These are phyloP conservation scores for Tuctoria greenei DNA, from an alignment of 176 grass and related monocot genomes.

Conservation along the genomic window DNA sequence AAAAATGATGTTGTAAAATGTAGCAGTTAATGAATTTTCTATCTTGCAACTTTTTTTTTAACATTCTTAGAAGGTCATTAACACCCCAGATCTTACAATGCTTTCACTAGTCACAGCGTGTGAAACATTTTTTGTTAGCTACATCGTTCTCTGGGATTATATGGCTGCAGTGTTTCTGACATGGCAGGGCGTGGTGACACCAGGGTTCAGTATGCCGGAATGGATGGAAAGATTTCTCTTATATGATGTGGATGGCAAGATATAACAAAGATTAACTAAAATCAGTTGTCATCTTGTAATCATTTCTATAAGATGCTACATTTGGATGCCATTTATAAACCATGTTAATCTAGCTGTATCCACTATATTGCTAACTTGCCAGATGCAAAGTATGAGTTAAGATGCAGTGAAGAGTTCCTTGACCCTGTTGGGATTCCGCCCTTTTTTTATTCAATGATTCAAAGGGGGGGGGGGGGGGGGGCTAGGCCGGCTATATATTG, in stretches of 20 bases:
- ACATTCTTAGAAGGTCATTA: not conserved
- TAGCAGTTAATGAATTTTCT: not conserved
- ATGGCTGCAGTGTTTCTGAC: constrained; percentile 2
- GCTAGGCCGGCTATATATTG: too few relatives aligned
- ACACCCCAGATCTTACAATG: not conserved
- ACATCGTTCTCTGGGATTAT: not conserved
- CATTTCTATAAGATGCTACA: constrained; percentile 24
- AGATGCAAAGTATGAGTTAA: not conserved
- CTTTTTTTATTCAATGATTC: too few relatives aligned
- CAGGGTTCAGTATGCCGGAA: not conserved
- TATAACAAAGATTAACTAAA: constrained; percentile 7
- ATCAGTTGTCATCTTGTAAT: constrained; percentile 14
- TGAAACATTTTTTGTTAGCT: not conserved
- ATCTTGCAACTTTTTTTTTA: not conserved
- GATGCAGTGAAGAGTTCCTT: constrained; percentile 8
- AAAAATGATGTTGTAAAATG: not conserved
- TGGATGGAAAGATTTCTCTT: too few relatives aligned
- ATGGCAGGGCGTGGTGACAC: not conserved
- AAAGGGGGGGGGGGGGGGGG: too few relatives aligned
- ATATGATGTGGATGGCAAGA: too few relatives aligned
- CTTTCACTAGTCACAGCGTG: not conserved
- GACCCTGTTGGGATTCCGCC: too few relatives aligned
- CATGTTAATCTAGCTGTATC: not conserved
- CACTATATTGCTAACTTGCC: not conserved
- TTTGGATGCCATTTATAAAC: not conserved